Evolutionary conservation across 768 basidiomycete genomes (phyloP), one percentile per base, ranked within the genome.

Genomic region (Agaricus bisporus): DNA sequence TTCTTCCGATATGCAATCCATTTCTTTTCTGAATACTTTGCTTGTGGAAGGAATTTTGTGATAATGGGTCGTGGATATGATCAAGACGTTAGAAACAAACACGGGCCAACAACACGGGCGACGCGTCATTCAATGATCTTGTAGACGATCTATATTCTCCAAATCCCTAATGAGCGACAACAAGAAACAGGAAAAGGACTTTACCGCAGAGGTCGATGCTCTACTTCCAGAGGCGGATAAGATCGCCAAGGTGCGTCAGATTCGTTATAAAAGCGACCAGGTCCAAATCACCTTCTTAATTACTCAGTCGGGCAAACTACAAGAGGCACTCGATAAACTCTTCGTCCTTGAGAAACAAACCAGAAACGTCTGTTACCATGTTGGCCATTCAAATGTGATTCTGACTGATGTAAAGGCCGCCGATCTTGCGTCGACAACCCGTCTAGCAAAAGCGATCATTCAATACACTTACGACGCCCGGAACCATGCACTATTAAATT

Each of bases 331-430:
- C 29, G 95, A 99, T 70, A 92, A 89, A 73, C 81, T 98, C 53
- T 77, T 94, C 53, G 70, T 73, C 1, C 76, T 98, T 5, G 97
- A 99, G 73, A 98, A 98, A 71, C 95, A 97, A 68, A 88, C 95
- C 2, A 80, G 97, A 75, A 98, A 98, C 73, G 97, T 91, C 54
- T 41, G 81, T 71, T 4, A 25, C 35, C 65, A 26, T 9, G 15
- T 10, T 8, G 17, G 12, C 7, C 22, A 4, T 35, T 3, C 36
- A 22, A n/a, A 45, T 37, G 12, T 2, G 1, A 15, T 43, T 20
- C 28, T 20, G 42, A 41, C 47, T 50, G 17, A 41, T 28, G 1
- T 9, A 17, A 11, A 95, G 95, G 93, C 95, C 14, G 86, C 95
- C 52, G 97, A 99, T 78, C 77, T 92, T 32, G 67, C 79, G 36